Base-by-base conservation (phyloP, 768 basidiomycete genomes). In the Polyporus arcularius region DNA sequence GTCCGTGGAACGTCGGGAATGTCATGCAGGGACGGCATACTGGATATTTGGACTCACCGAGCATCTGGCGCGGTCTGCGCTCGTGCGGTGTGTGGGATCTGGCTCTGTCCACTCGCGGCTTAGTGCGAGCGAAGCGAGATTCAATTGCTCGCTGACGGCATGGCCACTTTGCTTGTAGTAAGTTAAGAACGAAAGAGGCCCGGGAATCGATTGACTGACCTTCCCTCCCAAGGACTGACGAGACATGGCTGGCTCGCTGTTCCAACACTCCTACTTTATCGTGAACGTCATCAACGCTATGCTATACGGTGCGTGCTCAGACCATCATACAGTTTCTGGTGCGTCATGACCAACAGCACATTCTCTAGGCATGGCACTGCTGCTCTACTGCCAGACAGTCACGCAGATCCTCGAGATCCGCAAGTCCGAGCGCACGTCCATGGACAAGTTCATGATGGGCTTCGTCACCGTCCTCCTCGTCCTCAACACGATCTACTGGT, bases 401-500 rank as follows among this genome's bases (percentile, higher is more conserved):
- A 59, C 57, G 2, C 40, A 60, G 28, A 52, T 68, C n/a, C 21
- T 57, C 35, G 46, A 21, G 21, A 61, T 45, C 31, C 30, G 57
- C 26, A 40, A 40, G 18, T 16, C 39, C 40, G 31, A 30, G 26
- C 38, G 47, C 38, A 50, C 53, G 26, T 12, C n/a, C 30, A 54
- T 42, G 28, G 67, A 64, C 55, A 55, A 49, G 39, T 63, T 69
- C 54, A 65, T 68, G 55, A 30, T 65, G 28, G 26, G 26, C 9
- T 69, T 66, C 55, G 67, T 64, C 57, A 70, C 65, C 18, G 48
- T 65, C n/a, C 59, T 70, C 10, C 52, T 72, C 32, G 11, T 56
- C 16, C 65, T 74, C 14, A 62, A 68, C 63, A 72, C 71, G 26
- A 67, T 72, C 50, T 66, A 65, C 38, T 60, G 68, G 47, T 58